phyloP scores from a whole-genome alignment of 164 flowering plant species.

The Kalanchoe fedtschenkoi region DNA sequence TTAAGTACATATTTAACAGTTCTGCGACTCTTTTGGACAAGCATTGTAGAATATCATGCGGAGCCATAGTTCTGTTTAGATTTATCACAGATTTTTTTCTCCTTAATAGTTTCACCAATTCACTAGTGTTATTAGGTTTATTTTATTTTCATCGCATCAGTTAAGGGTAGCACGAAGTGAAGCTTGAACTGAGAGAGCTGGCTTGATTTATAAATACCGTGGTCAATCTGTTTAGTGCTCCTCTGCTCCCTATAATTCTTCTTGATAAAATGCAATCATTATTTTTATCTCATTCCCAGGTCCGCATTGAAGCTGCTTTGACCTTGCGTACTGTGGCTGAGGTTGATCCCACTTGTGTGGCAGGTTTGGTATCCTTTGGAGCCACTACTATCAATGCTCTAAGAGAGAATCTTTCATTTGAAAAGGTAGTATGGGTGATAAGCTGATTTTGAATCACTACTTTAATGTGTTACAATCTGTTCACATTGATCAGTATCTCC shows the following conservation, averaged over 20 bases:
- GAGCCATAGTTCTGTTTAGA: too few species aligned
- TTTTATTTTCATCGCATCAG: too few species aligned
- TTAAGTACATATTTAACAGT: too few species aligned
- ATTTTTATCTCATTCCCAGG: conserved; percentile 27
- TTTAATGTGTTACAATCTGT: not conserved
- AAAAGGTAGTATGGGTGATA: conserved; percentile 45
- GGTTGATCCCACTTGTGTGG: conserved; percentile 93
- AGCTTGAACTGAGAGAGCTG: too few species aligned
- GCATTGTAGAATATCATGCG: too few species aligned
- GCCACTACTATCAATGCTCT: conserved; percentile 75
- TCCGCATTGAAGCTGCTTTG: conserved; percentile 92
- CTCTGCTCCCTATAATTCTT: not conserved
- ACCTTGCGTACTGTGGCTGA: conserved; percentile 75
- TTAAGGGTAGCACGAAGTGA: too few species aligned
- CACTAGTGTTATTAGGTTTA: too few species aligned
- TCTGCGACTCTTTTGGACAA: too few species aligned
- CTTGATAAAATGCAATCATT: not conserved
- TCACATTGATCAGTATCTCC: not conserved
- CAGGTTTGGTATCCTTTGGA: conserved; percentile 82
- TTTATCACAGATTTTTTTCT: too few species aligned
- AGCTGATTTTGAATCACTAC: not conserved
- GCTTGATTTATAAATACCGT: too few species aligned
- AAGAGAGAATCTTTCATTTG: conserved; percentile 72
- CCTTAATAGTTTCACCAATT: too few species aligned
- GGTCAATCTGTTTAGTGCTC: too few species aligned